These are phyloP conservation scores for Suillus sp. DNA, from an alignment of 768 basidiomycete genomes.

Conservation along the genomic window DNA sequence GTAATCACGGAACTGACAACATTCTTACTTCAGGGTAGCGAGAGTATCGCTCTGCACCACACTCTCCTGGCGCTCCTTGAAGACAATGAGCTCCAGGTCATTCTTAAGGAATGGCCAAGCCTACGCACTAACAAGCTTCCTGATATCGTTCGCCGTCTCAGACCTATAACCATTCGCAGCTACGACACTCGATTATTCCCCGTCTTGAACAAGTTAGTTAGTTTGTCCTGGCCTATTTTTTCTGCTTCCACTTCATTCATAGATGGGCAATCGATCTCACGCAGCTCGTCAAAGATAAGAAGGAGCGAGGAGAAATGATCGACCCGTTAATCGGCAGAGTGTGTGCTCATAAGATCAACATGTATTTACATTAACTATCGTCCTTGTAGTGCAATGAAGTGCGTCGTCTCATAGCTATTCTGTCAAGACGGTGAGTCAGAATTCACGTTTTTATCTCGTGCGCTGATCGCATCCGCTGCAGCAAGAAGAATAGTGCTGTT, in stretches of 20 bases:
- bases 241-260: not conserved
- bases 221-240: not conserved
- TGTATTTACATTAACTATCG: not conserved
- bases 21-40: slow-evolving; percentile 1
- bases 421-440: slow-evolving; percentile 3
- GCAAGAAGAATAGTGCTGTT: slow-evolving; percentile 16
- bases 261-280: slow-evolving; percentile 14
- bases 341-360: not conserved
- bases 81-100: not conserved
- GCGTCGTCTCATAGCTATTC: slow-evolving; percentile 6
- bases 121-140: not conserved
- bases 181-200: not conserved
- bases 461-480: slow-evolving; percentile 1
- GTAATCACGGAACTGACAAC: not conserved
- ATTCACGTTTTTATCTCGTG: too few relatives aligned
- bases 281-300: slow-evolving; percentile 10
- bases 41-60: slow-evolving; percentile 10
- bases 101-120: not conserved
- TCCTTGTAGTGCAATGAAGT: slow-evolving; percentile 5
- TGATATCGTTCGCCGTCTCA: slow-evolving; percentile 2
- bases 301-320: slow-evolving; percentile 3
- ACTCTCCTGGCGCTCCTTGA: slow-evolving; percentile 12
- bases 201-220: not conserved
- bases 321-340: slow-evolving; percentile 15
- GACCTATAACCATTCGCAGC: not conserved